Evolutionary conservation across 352 stramenopile genomes (phyloP).

Genomic region (Blastocystis sp.): DNA sequence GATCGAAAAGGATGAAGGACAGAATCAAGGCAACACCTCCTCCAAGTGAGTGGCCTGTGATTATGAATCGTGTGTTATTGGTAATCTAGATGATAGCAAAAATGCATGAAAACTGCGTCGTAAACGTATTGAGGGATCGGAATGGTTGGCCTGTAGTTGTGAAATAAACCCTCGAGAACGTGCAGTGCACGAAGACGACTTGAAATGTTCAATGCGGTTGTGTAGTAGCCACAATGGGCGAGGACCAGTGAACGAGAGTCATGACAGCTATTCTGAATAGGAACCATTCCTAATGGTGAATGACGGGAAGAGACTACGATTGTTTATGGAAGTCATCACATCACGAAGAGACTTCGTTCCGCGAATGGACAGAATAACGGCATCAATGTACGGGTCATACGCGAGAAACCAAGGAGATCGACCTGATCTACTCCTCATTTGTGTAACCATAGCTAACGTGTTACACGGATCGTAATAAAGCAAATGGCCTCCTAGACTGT

Average conservation of each 20-base stretch:
- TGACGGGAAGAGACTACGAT: neutral
- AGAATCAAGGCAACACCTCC: neutral
- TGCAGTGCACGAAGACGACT: neutral
- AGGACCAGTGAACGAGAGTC: neutral
- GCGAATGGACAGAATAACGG: constrained; percentile 2
- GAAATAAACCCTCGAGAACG: neutral
- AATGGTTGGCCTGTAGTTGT: neutral
- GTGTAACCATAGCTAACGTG: too few relatives aligned
- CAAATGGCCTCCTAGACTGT: neutral
- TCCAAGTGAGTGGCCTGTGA: constrained; percentile 30
- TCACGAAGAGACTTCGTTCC: neutral
- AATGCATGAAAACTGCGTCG: neutral
- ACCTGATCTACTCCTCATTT: too few relatives aligned
- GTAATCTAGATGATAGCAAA: neutral
- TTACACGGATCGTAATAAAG: too few relatives aligned
- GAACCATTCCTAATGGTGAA: neutral
- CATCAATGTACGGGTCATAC: neutral
- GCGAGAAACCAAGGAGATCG: constrained; percentile 3
- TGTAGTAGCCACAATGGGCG: neutral
- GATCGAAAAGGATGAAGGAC: neutral
- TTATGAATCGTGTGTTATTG: neutral
- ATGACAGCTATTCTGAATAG: neutral
- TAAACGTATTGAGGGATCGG: neutral
- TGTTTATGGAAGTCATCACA: neutral
- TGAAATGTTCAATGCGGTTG: neutral